Evolutionary conservation across 164 flowering plant genomes (phyloP), one percentile per base, ranked within the genome.

Genomic region (Santalum album): DNA sequence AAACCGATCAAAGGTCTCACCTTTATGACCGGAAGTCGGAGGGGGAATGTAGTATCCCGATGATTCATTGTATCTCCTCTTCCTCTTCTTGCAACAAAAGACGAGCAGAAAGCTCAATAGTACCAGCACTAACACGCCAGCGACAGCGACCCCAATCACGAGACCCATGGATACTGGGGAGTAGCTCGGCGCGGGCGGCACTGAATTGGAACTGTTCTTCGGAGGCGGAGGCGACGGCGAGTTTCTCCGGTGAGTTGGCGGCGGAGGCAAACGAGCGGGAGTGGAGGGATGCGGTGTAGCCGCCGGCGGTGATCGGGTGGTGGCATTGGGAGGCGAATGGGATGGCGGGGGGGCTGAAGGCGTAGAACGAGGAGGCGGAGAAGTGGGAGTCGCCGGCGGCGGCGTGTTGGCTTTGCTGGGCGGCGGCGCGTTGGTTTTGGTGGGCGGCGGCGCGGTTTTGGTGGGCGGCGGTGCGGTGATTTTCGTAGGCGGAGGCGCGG

Each of bases 101-200:
- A 81, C 20, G 53, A 60, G 77, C 44, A 80, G 7, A 43, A 86
- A 12, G 42, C 59, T 68, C 39, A 80, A 23, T 22, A 79, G 53
- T 21, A 67, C 63, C 21, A 83, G 59, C 11, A 78, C 27, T 25
- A 54, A 61, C 34, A 75, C 76, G 1, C 80, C 95, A 0, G 77
- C 95, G 15, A 78, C 65, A 1, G 80, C 95, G 12, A 83, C 63
- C 27, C 87, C 89, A 7, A 79, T 78, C 9, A 81, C 78, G 6
- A 76, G 36, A 15, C 83, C 84, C 0, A 77, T 68, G 21, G 86
- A 72, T 2, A 75, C 23, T 19, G 39, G 7, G 27, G 70, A 58
- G 10, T n/a, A n/a, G n/a, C n/a, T n/a, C n/a, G n/a, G n/a, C n/a
- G n/a, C n/a, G n/a, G n/a, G n/a, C n/a, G n/a, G n/a, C n/a, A n/a